Percentiles rank a stretch among this genome's conserved stretches.
phyloP scores from a whole-genome alignment of 345 rosid genomes.

The Euphorbia lathyris region DNA sequence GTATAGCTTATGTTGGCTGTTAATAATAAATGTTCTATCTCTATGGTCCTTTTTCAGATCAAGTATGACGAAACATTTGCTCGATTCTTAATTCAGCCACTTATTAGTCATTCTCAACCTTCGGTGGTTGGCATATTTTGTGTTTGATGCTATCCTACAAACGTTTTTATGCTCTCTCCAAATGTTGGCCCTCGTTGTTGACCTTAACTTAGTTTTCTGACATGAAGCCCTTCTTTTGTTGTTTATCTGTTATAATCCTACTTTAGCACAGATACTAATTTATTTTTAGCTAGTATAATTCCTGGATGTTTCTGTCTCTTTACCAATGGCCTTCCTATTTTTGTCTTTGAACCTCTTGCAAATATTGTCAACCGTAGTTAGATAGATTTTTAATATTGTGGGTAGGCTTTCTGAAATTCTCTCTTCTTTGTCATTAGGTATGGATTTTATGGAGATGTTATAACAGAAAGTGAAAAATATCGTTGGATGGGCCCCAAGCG shows the following conservation, averaged over 20 bases:
- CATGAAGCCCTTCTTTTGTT: neutral
- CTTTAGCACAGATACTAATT: neutral
- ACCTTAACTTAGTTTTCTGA: neutral
- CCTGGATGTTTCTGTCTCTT: neutral
- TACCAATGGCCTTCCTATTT: neutral
- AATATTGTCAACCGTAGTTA: neutral
- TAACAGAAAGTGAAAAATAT: conserved; percentile 85
- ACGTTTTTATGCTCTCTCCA: neutral
- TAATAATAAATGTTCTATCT: neutral
- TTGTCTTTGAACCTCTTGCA: neutral
- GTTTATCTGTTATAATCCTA: neutral
- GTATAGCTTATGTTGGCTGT: neutral
- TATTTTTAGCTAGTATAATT: neutral
- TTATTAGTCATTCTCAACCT: too few relatives aligned
- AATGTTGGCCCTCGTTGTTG: neutral
- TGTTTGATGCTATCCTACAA: neutral
- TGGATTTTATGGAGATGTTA: conserved; percentile 97
- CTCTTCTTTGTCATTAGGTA: conserved; percentile 42
- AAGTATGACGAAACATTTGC: neutral
- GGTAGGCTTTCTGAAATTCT: conserved; percentile 9
- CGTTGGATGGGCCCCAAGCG: conserved; percentile 99
- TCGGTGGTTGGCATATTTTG: neutral
- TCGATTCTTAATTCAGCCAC: neutral
- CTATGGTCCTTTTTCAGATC: neutral
- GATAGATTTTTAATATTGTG: neutral